Evolutionary conservation across 306 rosid genomes (phyloP).

Genomic region (Arachis stenosperma): DNA sequence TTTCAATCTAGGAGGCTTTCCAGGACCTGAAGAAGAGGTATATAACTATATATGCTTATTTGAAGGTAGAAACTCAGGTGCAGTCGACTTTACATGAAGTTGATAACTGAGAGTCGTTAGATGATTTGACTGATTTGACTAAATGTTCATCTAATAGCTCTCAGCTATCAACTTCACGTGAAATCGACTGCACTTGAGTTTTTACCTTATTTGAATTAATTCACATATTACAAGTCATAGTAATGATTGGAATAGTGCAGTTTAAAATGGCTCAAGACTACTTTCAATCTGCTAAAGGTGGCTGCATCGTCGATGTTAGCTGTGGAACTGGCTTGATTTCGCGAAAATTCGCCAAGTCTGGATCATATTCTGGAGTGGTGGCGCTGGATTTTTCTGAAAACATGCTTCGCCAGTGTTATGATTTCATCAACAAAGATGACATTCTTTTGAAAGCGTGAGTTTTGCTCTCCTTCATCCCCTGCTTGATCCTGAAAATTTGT

Average conservation of each 20-base stretch:
- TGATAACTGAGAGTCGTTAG: too few species aligned
- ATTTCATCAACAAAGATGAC: conserved; percentile 74
- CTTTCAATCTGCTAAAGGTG: conserved; percentile 76
- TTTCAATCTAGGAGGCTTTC: conserved; percentile 80
- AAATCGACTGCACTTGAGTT: too few species aligned
- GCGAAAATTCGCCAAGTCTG: conserved; percentile 78
- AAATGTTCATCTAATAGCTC: too few species aligned
- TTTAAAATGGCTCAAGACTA: conserved; percentile 89
- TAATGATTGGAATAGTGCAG: conserved; percentile 48
- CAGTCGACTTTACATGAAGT: too few species aligned
- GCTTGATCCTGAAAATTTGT: conserved; percentile 10
- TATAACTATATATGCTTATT: conserved; percentile 7
- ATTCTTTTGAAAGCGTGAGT: conserved; percentile 54
- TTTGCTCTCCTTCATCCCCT: conserved; percentile 15
- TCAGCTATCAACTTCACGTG: too few species aligned
- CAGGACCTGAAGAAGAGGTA: conserved; percentile 96
- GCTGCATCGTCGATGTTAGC: conserved; percentile 83
- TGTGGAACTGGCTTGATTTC: conserved; percentile 95
- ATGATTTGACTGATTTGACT: too few species aligned
- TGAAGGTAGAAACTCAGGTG: too few species aligned
- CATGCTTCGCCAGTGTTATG: conserved; percentile 87
- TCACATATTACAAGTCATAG: not conserved
- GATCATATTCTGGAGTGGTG: conserved; percentile 67
- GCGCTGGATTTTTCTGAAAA: conserved; percentile 96
- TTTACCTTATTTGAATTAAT: not conserved